Evolutionary conservation across 2,329 filamentous ascomycete genomes (phyloP), one percentile per base, ranked within the genome.

Genomic region (Pseudogymnoascus sp.): DNA sequence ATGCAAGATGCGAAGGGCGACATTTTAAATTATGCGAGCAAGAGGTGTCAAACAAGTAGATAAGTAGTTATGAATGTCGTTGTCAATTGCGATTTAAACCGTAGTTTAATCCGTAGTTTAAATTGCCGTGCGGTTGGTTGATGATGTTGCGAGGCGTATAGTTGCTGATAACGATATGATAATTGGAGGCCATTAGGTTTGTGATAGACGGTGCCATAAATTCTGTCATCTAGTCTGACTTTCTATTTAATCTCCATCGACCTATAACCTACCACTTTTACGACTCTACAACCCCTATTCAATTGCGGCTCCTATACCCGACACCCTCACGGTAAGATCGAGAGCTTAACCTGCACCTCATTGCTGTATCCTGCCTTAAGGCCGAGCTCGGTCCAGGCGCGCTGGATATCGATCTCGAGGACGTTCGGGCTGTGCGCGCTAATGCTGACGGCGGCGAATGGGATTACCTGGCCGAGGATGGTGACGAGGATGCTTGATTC

Each of bases 351-450:
- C 65, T 84, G 80, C 38, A 92, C 82, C 73, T 96, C 90, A 72
- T 96, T 96, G 67, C 86, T 88, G 88, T 90, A 96, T 6, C 88
- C 86, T 38, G 84, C 81, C 63, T 85, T 77, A 62, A 95, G 78
- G 0, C 81, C 83, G 78, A 92, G 81, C 69, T 90, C 85, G 52
- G 83, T 82, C 92, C 92, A 97, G 0, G 93, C 93, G 31, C 76
- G 79, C 67, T 86, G 82, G 11, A 91, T 74, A 77, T 97, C 90
- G 62, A 97, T 83, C 67, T 91, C 87, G 33, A 97, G 74, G 6
- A 97, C 83, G 63, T 80, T 79, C 0, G 74, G 68, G 63, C 84
- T 77, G n/a, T 71, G 69, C 33, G 77, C 73, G 60, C 80, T 85
- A 58, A 87, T 76, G 31, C 76, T 79, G 1, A 95, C 89, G 0